A percentile compares a stretch with the other conserved stretches of the same genome.
Evolutionary conservation across 768 basidiomycete species (phyloP).

Genomic region (Phlegmacium glaucopus): DNA sequence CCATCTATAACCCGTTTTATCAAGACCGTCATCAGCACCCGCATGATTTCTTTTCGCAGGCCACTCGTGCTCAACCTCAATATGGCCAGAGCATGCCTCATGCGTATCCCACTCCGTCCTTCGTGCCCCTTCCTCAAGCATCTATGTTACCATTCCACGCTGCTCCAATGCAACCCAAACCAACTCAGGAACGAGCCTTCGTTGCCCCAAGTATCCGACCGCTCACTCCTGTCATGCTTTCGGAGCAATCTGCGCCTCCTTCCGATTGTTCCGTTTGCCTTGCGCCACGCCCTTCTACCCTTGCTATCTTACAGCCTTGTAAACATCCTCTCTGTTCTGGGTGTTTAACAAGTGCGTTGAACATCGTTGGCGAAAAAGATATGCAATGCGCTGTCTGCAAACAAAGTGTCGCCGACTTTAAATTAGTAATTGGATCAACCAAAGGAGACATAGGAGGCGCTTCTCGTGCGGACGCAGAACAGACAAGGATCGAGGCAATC

Average conservation of each 20-base stretch:
- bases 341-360: conserved; percentile 82
- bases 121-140: conserved; percentile 15
- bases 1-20: conserved; percentile 15
- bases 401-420: conserved; percentile 65
- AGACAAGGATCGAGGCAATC: neutral
- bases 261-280: conserved; percentile 66
- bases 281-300: conserved; percentile 32
- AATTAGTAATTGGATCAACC: conserved; percentile 33
- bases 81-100: conserved; percentile 17
- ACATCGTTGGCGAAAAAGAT: conserved; percentile 87
- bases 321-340: conserved; percentile 72
- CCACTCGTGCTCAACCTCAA: conserved; percentile 11
- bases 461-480: neutral
- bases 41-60: conserved; percentile 14
- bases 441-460: conserved; percentile 6
- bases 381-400: conserved; percentile 85
- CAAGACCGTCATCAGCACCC: conserved; percentile 18
- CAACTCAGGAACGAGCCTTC: conserved; percentile 5
- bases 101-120: conserved; percentile 14
- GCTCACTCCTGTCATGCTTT: neutral
- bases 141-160: conserved; percentile 12
- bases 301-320: conserved; percentile 75
- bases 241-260: conserved; percentile 13
- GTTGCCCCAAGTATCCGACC: neutral
- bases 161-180: conserved; percentile 4